Conservation (phyloP, 164 flowering plant species). For the Chimonanthus praecox region DNA sequence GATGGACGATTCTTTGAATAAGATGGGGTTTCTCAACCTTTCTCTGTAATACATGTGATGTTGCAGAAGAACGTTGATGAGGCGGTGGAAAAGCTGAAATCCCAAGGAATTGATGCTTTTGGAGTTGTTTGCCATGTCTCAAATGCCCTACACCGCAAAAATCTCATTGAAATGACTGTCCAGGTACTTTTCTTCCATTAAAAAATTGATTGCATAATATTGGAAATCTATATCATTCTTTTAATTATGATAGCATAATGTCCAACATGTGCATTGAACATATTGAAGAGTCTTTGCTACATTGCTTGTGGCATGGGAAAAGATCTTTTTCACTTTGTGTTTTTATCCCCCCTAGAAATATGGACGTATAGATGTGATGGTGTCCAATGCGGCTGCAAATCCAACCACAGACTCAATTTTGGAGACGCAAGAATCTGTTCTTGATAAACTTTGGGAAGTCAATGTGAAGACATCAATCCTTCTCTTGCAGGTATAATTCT, state of each 20-base stretch:
- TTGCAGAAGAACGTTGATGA: slow-evolving; percentile 80
- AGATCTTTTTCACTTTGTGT: background rate
- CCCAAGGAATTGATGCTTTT: slow-evolving; percentile 57
- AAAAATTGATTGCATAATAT: too few species aligned
- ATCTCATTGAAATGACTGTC: slow-evolving; percentile 58
- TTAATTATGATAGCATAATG: too few species aligned
- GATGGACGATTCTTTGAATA: too few species aligned
- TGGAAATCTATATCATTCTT: too few species aligned
- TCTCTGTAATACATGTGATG: background rate
- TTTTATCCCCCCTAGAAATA: slow-evolving; percentile 49
- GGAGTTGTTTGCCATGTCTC: slow-evolving; percentile 95
- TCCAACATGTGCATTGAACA: too few species aligned
- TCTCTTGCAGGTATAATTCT: slow-evolving; percentile 49
- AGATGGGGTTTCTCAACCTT: background rate
- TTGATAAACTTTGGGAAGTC: slow-evolving; percentile 94
- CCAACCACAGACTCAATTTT: slow-evolving; percentile 59
- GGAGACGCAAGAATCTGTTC: slow-evolving; percentile 63
- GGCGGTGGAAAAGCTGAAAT: slow-evolving; percentile 71
- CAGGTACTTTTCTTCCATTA: slow-evolving; percentile 34
- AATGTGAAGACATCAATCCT: slow-evolving; percentile 87
- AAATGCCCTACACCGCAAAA: slow-evolving; percentile 74
- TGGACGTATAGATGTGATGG: slow-evolving; percentile 74
- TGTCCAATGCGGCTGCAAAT: slow-evolving; percentile 89
- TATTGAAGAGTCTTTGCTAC: too few species aligned
- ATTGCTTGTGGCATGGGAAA: background rate